A percentile compares a stretch with the other conserved stretches of the same genome.
Evolutionary conservation across 2,329 filamentous ascomycete species (phyloP).

Genomic region (Colletotrichum aenigma): DNA sequence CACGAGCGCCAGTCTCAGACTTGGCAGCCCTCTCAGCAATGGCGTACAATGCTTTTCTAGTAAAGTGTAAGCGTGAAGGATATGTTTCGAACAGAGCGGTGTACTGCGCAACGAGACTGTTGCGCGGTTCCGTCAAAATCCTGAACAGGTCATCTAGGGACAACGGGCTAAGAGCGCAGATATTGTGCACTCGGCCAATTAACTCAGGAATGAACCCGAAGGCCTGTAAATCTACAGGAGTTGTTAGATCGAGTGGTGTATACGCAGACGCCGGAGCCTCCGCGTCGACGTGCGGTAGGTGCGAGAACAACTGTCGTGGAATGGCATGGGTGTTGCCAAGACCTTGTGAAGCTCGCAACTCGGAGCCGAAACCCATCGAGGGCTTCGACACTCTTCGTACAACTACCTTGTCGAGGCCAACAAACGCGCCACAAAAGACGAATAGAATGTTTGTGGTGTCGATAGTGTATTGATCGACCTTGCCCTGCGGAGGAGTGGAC

Average conservation of each 20-base stretch:
- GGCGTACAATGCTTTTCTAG: constrained; percentile 77
- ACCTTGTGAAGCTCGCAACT: constrained; percentile 65
- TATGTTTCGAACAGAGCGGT: constrained; percentile 82
- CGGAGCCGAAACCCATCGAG: constrained; percentile 90
- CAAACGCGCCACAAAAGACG: constrained; percentile 94
- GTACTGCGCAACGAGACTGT: constrained; percentile 88
- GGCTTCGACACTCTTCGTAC: constrained; percentile 84
- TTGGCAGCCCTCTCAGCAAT: constrained; percentile 72
- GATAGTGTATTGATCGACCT: constrained; percentile 72
- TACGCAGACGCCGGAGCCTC: constrained; percentile 41
- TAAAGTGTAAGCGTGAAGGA: constrained; percentile 83
- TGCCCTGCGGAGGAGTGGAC: constrained; percentile 49
- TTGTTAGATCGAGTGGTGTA: constrained; percentile 72
- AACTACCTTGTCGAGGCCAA: constrained; percentile 87
- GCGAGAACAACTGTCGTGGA: constrained; percentile 63
- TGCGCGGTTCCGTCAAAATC: constrained; percentile 90
- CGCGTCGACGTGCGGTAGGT: constrained; percentile 59
- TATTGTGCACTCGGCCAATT: constrained; percentile 93
- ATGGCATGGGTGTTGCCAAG: constrained; percentile 62
- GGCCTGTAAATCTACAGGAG: constrained; percentile 76
- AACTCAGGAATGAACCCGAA: constrained; percentile 95
- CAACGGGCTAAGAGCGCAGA: constrained; percentile 82
- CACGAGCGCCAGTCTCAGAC: constrained; percentile 76
- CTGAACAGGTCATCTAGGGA: constrained; percentile 72
- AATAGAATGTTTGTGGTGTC: constrained; percentile 97